Percentiles rank a stretch among this genome's conserved stretches.
These are phyloP conservation scores for Phialemonium atrogriseum DNA, from an alignment of 2,329 filamentous ascomycete species.

Conservation along the genomic window DNA sequence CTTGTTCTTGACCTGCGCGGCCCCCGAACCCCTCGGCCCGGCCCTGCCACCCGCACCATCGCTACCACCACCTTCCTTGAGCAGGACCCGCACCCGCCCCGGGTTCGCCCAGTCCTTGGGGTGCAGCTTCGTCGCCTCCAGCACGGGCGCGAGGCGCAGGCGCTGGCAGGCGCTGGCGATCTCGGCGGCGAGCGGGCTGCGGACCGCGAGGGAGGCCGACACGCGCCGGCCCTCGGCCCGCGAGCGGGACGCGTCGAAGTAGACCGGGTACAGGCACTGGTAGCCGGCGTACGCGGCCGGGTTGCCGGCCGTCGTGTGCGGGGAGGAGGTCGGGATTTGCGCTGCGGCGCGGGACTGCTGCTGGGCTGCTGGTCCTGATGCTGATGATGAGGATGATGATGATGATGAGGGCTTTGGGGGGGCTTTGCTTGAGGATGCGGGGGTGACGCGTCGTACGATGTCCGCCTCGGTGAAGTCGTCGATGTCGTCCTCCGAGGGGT, in stretches of 20 bases:
- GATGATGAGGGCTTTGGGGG: conserved; percentile 17
- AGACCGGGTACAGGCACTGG: conserved; percentile 89
- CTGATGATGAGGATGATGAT: conserved; percentile 10
- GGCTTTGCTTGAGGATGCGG: conserved; percentile 16
- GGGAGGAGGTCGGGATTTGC: conserved; percentile 26
- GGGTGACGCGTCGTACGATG: conserved; percentile 39
- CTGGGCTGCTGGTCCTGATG: conserved; percentile 5
- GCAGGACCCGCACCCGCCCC: conserved; percentile 72
- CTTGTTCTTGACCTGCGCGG: conserved; percentile 61
- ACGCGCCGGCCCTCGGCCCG: conserved; percentile 80
- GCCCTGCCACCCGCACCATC: conserved; percentile 9
- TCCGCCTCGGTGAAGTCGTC: conserved; percentile 52
- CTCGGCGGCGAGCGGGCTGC: conserved; percentile 79
- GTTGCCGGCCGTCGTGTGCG: conserved; percentile 30
- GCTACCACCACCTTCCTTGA: conserved; percentile 43
- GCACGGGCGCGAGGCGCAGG: conserved; percentile 63
- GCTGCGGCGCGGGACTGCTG: conserved; percentile 15
- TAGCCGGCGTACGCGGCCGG: conserved; percentile 60
- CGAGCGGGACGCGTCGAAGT: conserved; percentile 74
- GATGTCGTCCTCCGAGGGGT: conserved; percentile 83
- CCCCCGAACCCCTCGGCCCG: conserved; percentile 22
- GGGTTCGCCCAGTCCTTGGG: conserved; percentile 98
- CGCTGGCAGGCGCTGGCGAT: conserved; percentile 78
- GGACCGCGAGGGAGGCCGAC: conserved; percentile 59
- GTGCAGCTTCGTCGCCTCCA: conserved; percentile 88